Base-by-base conservation (phyloP, 495 filamentous ascomycete genomes). In the Podospora anserina region DNA sequence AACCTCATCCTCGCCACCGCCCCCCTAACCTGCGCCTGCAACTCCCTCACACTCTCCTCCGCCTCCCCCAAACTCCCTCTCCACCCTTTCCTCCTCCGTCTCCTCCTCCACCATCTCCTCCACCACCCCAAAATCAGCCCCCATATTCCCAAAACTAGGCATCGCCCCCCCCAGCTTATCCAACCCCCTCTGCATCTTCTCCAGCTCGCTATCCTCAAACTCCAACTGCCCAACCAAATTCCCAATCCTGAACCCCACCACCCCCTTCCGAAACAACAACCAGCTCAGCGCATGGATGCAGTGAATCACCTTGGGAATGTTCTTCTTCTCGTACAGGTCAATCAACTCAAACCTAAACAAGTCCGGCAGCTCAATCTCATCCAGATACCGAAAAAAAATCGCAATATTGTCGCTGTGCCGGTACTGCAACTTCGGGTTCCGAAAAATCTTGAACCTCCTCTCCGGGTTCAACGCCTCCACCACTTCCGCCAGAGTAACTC, bases 301-400 rank as follows among this genome's bases (percentile, higher is more conserved):
- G 79, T 99, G 95, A 69, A 99, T 98, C 73, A 97, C 96, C 79
- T 97, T 99, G 0, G 96, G 96, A 5, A 98, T 94, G 73, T 99
- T 99, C 79, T 99, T 99, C 82, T 98, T 99, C 78, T 99, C 96
- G 82, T 99, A 99, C 44, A 99, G 80, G 76, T 99, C 96, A 53
- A 97, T 97, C 9, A 97, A 85, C 78, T 99, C 96, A 79, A 99
- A 99, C 69, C 94, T 88, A 78, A 99, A 99, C n/a, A 99, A 86
- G 67, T 99, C 96, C 1, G 96, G 96, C 9, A 99, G 81, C 72
- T 97, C 91, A n/a, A 97, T 86, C 69, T 97, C 91, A 72, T 93
- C 91, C 0, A 99, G 85, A 70, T 94, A 97, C 60, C 89, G 87
- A 80, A 98, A 98, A 78, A 99, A 98, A 18, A 91, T 80, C 32